These are phyloP conservation scores for Bryopsis sp. DNA, from an alignment of 139 green algal species.

Conservation along the genomic window DNA sequence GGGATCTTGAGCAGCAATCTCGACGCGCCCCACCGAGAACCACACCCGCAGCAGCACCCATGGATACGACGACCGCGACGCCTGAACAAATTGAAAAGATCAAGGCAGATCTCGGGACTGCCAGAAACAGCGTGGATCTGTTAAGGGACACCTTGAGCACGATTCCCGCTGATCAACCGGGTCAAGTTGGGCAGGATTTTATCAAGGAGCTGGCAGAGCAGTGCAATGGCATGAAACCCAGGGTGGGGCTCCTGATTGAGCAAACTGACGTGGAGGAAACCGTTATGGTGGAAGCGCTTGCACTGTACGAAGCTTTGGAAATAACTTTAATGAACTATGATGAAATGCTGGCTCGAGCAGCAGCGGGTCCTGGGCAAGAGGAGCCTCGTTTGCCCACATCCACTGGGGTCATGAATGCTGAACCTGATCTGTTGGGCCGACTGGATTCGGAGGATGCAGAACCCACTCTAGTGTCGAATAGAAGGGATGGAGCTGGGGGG, in stretches of 20 bases:
- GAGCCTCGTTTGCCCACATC: too few species aligned
- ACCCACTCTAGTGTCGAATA: too few species aligned
- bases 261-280: slow-evolving; percentile 6
- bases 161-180: neutral
- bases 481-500: too few species aligned
- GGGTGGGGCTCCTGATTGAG: slow-evolving; percentile 17
- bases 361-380: too few species aligned
- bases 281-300: slow-evolving; percentile 18
- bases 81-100: neutral
- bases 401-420: too few species aligned
- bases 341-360: neutral
- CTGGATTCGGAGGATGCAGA: too few species aligned
- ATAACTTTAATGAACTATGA: neutral
- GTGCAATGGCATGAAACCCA: slow-evolving; percentile 22
- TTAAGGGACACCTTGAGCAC: neutral
- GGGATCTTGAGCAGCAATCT: neutral
- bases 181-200: slow-evolving; percentile 28
- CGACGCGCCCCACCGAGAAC: neutral
- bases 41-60: neutral
- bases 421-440: too few species aligned
- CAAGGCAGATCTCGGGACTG: neutral
- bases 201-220: slow-evolving; percentile 35
- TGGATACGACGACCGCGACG: neutral
- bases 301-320: slow-evolving; percentile 24
- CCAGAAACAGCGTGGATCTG: neutral